Percentiles rank a stretch among this genome's conserved stretches.
Evolutionary conservation across 2,329 filamentous ascomycete genomes (phyloP).

Genomic region (Aureobasidium sp.): DNA sequence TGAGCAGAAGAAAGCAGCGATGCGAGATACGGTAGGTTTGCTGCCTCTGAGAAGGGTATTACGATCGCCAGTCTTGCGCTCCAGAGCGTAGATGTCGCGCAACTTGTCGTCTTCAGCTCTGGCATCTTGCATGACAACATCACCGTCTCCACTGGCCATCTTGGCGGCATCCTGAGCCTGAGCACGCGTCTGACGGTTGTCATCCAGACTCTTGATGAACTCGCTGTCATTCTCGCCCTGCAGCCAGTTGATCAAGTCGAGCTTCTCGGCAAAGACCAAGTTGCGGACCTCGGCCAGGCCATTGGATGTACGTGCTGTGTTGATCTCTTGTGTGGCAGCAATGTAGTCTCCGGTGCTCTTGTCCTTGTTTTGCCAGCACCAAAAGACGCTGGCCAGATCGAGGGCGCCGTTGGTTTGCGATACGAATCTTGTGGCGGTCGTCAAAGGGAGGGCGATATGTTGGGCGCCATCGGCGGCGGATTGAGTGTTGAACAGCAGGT

Average conservation of each 20-base stretch:
- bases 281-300: slow-evolving; percentile 71
- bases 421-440: slow-evolving; percentile 71
- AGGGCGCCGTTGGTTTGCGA: slow-evolving; percentile 54
- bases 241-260: slow-evolving; percentile 90
- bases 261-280: slow-evolving; percentile 80
- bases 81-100: slow-evolving; percentile 82
- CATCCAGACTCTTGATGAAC: slow-evolving; percentile 78
- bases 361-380: slow-evolving; percentile 92
- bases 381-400: slow-evolving; percentile 90
- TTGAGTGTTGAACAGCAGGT: slow-evolving; percentile 41
- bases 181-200: slow-evolving; percentile 48
- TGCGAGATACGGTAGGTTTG: slow-evolving; percentile 68
- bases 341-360: slow-evolving; percentile 87
- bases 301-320: slow-evolving; percentile 56
- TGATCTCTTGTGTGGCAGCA: slow-evolving; percentile 69
- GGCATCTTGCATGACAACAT: slow-evolving; percentile 35
- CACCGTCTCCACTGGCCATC: slow-evolving; percentile 26
- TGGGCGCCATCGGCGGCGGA: slow-evolving; percentile 41
- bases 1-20: slow-evolving; percentile 13
- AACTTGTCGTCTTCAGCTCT: slow-evolving; percentile 65
- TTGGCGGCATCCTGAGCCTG: slow-evolving; percentile 46
- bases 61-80: slow-evolving; percentile 85
- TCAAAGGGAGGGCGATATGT: slow-evolving; percentile 43
- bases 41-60: slow-evolving; percentile 81
- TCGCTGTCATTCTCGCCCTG: slow-evolving; percentile 79